These are phyloP conservation scores for Gossypium laxum DNA, from an alignment of 441 rosid species.

Conservation along the genomic window DNA sequence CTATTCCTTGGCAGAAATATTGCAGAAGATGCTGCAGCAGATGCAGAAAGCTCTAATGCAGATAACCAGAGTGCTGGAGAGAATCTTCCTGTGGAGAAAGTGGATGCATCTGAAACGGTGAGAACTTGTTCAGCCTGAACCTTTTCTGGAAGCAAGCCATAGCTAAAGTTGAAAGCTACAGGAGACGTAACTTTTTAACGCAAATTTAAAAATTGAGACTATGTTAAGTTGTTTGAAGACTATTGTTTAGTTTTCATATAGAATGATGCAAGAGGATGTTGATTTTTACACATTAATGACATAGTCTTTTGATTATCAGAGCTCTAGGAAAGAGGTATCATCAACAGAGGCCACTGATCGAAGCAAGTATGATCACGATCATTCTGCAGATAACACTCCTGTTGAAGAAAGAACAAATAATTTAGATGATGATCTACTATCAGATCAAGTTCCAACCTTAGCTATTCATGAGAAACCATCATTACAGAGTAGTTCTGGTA, in stretches of 20 bases:
- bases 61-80: slow-evolving; percentile 41
- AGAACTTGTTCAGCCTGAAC: slow-evolving; percentile 21
- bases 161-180: background rate
- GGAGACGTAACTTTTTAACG: background rate
- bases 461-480: slow-evolving; percentile 49
- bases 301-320: slow-evolving; percentile 40
- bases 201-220: background rate
- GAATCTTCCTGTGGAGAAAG: slow-evolving; percentile 39
- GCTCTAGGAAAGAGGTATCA: slow-evolving; percentile 37
- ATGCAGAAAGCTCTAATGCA: slow-evolving; percentile 43
- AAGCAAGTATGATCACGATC: slow-evolving; percentile 35
- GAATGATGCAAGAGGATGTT: background rate
- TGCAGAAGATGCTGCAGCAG: slow-evolving; percentile 44
- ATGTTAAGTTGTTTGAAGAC: slow-evolving; percentile 7
- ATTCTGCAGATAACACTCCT: slow-evolving; percentile 34
- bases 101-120: slow-evolving; percentile 43
- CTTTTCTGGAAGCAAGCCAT: background rate
- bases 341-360: slow-evolving; percentile 30
- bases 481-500: slow-evolving; percentile 33
- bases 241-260: slow-evolving; percentile 7
- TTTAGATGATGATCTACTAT: slow-evolving; percentile 43
- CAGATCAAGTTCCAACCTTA: slow-evolving; percentile 72
- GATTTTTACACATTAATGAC: background rate
- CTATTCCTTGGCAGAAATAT: slow-evolving; percentile 40
- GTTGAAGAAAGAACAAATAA: slow-evolving; percentile 40